Base-by-base conservation (phyloP, 352 stramenopile species). In the Globisporangium takayamanum region DNA sequence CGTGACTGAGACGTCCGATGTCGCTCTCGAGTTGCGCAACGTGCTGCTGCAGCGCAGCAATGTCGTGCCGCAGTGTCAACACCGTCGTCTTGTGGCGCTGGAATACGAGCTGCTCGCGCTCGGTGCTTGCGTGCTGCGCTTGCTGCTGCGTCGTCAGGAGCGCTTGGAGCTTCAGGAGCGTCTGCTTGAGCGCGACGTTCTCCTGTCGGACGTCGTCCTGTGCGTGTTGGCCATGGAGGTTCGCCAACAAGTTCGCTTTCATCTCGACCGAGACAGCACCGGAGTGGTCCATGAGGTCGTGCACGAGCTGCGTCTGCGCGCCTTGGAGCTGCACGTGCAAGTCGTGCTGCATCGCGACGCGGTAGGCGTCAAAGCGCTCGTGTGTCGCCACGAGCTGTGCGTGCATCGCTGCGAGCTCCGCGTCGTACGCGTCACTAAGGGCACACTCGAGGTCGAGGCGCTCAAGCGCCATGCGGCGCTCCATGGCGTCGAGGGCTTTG, bases 101-200 rank as follows among this genome's bases (percentile, higher is more conserved):
- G 0, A 68, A 59, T 3, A 75, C 45, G n/a, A 72, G 50, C 11
- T 66, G 44, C 55, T 85, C 74, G 8, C 78, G 70, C 22, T 89
- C 80, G 26, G 55, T 59, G 4, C 62, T 66, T 2, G 68, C 63
- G 18, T 53, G 56, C 4, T 78, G 72, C 12, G 62, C 76, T 36
- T 88, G 68, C 26, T 82, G 72, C 47, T 89, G 77, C 67, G 87
- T 84, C 26, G 79, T 69, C 20, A 78, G 70, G 15, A 90, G 57
- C 15, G 82, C 68, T n/a, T 87, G 76, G 7, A 92, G 61, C 39
- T 84, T 87, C 7, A 90, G 55, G 12, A 90, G 55, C 11, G 80
- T 81, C 62, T 87, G 78, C 55, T 88, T 88, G 49, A 92, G 68
- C 18, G 68, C 56, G 11, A 78, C 64, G 47, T 89, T 92, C 53